phyloP scores from a whole-genome alignment of 306 rosid genomes.

The Vigna nakashimae region DNA sequence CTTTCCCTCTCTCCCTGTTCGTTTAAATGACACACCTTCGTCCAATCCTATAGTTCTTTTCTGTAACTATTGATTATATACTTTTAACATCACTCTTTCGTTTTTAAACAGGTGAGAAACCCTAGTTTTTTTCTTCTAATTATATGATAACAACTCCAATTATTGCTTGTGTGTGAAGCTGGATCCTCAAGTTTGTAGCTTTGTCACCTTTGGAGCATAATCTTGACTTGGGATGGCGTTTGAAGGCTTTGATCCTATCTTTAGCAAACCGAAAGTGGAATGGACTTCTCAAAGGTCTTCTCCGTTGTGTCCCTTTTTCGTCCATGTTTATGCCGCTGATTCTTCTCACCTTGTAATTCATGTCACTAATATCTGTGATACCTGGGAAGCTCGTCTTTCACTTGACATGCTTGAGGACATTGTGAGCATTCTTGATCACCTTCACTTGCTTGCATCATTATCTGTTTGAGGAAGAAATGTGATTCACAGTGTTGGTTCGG shows the following conservation, averaged over 20 bases:
- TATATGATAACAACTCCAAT: not conserved
- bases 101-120: not conserved
- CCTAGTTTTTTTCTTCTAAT: not conserved
- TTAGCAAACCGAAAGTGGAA: conserved; percentile 68
- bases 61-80: not conserved
- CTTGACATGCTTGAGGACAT: conserved; percentile 73
- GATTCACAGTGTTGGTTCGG: conserved; percentile 10
- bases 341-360: conserved; percentile 61
- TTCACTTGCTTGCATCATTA: conserved; percentile 15
- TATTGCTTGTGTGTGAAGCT: not conserved
- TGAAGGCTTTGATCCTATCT: conserved; percentile 67
- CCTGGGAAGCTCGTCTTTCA: conserved; percentile 78
- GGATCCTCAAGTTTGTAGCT: conserved; percentile 18
- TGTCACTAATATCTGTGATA: conserved; percentile 65
- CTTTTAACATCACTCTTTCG: not conserved
- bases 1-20: not conserved
- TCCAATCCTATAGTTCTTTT: not conserved
- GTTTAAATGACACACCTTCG: too few relatives aligned
- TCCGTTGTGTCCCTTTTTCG: conserved; percentile 55
- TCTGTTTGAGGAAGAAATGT: not conserved
- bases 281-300: conserved; percentile 38
- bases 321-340: conserved; percentile 63
- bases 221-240: conserved; percentile 58
- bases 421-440: conserved; percentile 51
- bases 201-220: conserved; percentile 5